Conservation (phyloP, 768 basidiomycete species). For the Cystobasidiopsis lactophilus region DNA sequence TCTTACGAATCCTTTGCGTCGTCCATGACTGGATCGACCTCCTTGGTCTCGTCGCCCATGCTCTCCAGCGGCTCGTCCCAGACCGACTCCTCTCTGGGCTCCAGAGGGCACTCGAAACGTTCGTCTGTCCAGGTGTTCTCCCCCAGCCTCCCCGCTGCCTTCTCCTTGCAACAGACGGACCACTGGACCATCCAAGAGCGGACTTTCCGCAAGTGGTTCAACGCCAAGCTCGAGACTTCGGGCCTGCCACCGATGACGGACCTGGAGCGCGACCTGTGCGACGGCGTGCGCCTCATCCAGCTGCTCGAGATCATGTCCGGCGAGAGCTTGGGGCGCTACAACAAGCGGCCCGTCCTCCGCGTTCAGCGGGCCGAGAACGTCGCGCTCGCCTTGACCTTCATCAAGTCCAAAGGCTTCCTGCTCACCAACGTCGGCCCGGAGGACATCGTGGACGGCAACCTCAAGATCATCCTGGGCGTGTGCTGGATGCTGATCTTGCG, state of each 20-base stretch:
- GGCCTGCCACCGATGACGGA: conserved; percentile 73
- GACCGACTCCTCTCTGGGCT: too few species aligned
- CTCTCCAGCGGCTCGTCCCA: too few species aligned
- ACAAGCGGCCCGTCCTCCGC: conserved; percentile 36
- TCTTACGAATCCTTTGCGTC: too few species aligned
- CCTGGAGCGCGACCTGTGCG: conserved; percentile 70
- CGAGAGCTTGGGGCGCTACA: neutral
- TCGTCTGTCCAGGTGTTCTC: neutral
- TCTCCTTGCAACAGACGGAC: neutral
- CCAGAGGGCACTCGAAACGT: neutral
- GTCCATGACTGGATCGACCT: too few species aligned
- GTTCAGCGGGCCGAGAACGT: conserved; percentile 98
- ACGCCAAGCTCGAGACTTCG: conserved; percentile 71
- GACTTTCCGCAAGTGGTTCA: conserved; percentile 37
- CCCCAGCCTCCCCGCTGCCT: neutral
- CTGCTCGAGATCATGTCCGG: conserved; percentile 34
- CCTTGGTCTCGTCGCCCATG: too few species aligned
- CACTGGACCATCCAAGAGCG: neutral
- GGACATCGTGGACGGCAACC: conserved; percentile 62
- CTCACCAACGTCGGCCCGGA: conserved; percentile 89
- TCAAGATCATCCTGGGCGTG: conserved; percentile 86
- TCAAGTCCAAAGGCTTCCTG: conserved; percentile 43
- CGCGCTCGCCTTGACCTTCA: conserved; percentile 86
- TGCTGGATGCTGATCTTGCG: conserved; percentile 60
- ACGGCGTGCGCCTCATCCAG: conserved; percentile 87